These are phyloP conservation scores for Leptomonas pyrrhocoris DNA, from an alignment of 208 protist genomes.

Conservation along the genomic window DNA sequence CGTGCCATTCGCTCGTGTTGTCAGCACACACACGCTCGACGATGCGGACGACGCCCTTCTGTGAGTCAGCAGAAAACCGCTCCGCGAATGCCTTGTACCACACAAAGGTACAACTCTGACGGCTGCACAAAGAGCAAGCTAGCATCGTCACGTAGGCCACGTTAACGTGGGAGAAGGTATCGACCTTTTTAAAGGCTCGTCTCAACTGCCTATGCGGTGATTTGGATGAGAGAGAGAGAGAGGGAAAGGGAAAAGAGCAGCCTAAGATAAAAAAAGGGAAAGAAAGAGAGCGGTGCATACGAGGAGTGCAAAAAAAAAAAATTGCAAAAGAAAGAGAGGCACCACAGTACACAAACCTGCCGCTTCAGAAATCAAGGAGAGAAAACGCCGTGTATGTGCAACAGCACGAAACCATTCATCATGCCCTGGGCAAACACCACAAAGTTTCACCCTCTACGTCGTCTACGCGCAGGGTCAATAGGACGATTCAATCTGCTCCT, in stretches of 20 bases:
- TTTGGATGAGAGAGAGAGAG: not conserved
- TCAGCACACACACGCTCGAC: not conserved
- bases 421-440: no score
- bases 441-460: no score
- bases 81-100: conserved; percentile 18
- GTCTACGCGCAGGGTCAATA: no score
- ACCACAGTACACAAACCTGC: no score
- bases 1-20: not conserved
- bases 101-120: not conserved
- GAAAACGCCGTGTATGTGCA: no score
- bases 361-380: no score
- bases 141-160: not conserved
- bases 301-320: conserved; percentile 1
- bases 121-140: not conserved
- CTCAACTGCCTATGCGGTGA: not conserved
- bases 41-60: conserved; percentile 22
- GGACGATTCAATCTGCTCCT: no score
- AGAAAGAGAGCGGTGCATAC: not conserved
- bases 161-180: no score
- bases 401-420: no score
- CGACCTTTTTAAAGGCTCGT: no score
- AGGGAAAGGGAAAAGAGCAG: not conserved
- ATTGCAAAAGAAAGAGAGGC: conserved; percentile 1
- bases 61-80: conserved; percentile 30
- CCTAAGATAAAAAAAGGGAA: not conserved